Percentiles rank a stretch among this genome's conserved stretches.
phyloP scores from a whole-genome alignment of 768 basidiomycete genomes.

The Trametes meyenii region DNA sequence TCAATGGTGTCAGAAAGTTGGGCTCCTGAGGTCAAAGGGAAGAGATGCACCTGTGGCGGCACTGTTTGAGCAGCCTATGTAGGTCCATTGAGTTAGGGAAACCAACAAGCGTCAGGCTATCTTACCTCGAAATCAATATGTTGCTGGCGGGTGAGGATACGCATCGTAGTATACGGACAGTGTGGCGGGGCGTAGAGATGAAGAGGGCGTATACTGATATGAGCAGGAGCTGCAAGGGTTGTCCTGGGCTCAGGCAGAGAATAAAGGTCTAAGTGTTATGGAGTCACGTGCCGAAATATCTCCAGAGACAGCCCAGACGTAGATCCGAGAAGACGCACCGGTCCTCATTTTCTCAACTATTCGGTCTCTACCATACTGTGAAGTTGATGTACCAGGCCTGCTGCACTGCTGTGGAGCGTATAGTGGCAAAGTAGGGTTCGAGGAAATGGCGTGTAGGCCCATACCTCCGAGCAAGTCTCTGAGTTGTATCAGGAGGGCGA shows the following conservation, averaged over 20 bases:
- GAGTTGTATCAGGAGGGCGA: too few species aligned
- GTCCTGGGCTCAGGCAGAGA: neutral
- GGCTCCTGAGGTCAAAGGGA: too few species aligned
- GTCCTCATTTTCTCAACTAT: too few species aligned
- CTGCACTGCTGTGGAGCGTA: too few species aligned
- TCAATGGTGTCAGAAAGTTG: too few species aligned
- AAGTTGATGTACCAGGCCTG: too few species aligned
- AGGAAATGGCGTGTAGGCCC: too few species aligned
- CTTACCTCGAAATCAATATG: neutral
- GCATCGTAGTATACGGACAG: neutral
- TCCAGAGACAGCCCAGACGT: too few species aligned
- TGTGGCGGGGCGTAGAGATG: neutral
- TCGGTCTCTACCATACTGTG: too few species aligned
- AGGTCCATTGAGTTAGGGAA: neutral
- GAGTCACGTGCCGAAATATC: neutral
- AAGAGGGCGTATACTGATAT: neutral
- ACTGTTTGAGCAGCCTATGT: neutral
- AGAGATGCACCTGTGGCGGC: neutral
- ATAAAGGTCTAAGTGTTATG: neutral
- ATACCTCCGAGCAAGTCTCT: too few species aligned
- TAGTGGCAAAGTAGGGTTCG: too few species aligned
- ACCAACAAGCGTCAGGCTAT: neutral
- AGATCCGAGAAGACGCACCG: too few species aligned
- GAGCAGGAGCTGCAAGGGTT: neutral
- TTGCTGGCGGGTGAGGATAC: neutral